A percentile compares a stretch with the other conserved stretches of the same genome.
These are phyloP conservation scores for Colletotrichum godetiae DNA, from an alignment of 2,329 filamentous ascomycete genomes.

Conservation along the genomic window DNA sequence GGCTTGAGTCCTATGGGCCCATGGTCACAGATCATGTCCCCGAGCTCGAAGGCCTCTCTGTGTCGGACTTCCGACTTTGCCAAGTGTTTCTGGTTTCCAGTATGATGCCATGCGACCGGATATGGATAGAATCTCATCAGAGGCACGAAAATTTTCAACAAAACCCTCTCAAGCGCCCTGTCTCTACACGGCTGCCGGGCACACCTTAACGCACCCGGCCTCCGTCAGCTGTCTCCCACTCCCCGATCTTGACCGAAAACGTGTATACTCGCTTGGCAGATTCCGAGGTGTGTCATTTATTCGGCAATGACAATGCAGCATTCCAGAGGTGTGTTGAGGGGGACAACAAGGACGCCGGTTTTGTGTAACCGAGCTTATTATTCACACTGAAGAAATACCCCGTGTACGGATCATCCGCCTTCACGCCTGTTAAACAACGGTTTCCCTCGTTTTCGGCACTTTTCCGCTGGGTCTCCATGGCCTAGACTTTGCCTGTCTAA, in stretches of 20 bases:
- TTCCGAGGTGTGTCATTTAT: neutral
- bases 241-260: slow-evolving; percentile 2
- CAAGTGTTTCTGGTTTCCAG: neutral
- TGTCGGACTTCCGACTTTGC: neutral
- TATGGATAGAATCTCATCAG: slow-evolving; percentile 1
- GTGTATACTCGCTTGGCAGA: neutral
- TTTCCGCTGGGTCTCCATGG: too few relatives aligned
- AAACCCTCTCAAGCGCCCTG: neutral
- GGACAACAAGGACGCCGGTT: neutral
- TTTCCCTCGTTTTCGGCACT: neutral
- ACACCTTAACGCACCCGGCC: neutral
- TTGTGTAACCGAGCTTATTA: neutral
- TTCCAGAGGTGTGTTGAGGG: neutral
- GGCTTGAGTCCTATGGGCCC: neutral
- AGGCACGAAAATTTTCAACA: slow-evolving; percentile 10
- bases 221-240: neutral
- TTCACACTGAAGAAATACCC: neutral
- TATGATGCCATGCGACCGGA: slow-evolving; percentile 26
- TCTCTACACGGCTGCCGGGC: neutral
- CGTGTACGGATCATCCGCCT: neutral
- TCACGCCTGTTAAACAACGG: neutral
- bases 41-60: neutral
- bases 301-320: neutral
- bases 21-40: neutral
- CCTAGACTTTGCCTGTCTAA: neutral